These are phyloP conservation scores for Leptographium lundbergii DNA, from an alignment of 2,329 filamentous ascomycete species.

Conservation along the genomic window DNA sequence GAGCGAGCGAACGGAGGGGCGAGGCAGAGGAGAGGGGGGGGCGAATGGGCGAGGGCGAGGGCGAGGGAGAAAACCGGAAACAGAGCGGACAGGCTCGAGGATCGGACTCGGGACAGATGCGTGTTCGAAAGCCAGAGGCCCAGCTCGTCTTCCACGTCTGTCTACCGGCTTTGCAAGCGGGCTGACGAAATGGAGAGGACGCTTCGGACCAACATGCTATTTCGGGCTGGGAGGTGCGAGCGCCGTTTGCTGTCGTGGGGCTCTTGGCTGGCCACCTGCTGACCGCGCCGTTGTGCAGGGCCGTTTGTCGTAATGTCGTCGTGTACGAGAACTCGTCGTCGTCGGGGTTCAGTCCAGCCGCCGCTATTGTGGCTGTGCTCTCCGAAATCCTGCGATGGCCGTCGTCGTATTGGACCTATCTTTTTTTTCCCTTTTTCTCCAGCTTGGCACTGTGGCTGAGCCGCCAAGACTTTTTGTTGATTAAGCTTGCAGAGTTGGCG, in stretches of 20 bases:
- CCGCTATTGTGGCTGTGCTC: not conserved
- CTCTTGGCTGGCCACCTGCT: not conserved
- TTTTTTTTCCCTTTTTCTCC: not conserved
- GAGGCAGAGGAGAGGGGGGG: not conserved
- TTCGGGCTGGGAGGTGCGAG: not conserved
- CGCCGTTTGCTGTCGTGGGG: not conserved
- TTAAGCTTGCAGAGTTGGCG: too few species aligned
- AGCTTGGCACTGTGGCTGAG: not conserved
- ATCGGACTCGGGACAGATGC: not conserved
- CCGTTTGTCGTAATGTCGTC: not conserved
- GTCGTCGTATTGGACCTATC: not conserved
- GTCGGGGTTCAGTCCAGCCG: too few species aligned
- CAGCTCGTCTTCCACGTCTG: not conserved
- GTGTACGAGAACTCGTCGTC: too few species aligned
- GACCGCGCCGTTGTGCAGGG: too few species aligned
- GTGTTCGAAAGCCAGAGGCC: too few species aligned
- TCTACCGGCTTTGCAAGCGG: not conserved
- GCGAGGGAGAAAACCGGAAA: not conserved
- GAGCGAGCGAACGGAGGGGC: not conserved
- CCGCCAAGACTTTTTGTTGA: not conserved
- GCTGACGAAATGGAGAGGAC: not conserved
- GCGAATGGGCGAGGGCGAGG: not conserved
- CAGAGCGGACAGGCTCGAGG: not conserved
- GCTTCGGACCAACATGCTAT: not conserved
- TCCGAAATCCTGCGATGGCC: too few species aligned